Base-by-base conservation (phyloP, 1,139 yeast species). In the Sugiyamaella grinbergsii region DNA sequence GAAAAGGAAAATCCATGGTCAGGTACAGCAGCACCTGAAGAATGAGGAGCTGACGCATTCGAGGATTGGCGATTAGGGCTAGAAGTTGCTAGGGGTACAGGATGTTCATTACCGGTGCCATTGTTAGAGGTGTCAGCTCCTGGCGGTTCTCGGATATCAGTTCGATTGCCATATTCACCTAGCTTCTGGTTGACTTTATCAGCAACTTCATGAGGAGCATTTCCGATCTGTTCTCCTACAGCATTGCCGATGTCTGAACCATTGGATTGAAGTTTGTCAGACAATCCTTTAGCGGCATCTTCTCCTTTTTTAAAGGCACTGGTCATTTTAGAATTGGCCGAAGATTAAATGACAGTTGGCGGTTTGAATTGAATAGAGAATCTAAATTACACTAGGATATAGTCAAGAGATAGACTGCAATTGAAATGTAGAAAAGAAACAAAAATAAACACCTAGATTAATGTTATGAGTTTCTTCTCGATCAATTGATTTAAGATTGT, bases 221-320 rank as follows among this genome's bases (percentile, higher is more conserved):
- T 34, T 4, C 47, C 47, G 5, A 67, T 65, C 5, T 57, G 54
- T 10, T 56, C 54, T n/a, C 67, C 67, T 2, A 62, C 56, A 5
- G 68, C 38, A 33, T 42, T 33, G 11, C 10, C 38, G 6, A n/a
- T 20, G 29, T 42, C 24, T 3, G 47, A 42, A 5, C 38, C 37
- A 13, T 19, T 18, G 20, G 24, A 22, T 19, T 23, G 31, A 6
- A 43, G 7, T 10, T 43, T 33, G 24, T 36, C 15, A 13, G 41
- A 29, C 19, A 43, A 26, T 8, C 32, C 32, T 28, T 43, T 29
- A 20, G 39, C 39, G 2, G 46, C 34, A 4, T 10, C 34, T 2
- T 26, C 43, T 22, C 43, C 43, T 20, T 28, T 29, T 18, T 40
- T 40, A 6, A 40, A 40, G 19, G 28, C 10, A 18, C 32, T 13